phyloP scores from a whole-genome alignment of 495 filamentous ascomycete genomes.

The Chaetomidium leptoderma region DNA sequence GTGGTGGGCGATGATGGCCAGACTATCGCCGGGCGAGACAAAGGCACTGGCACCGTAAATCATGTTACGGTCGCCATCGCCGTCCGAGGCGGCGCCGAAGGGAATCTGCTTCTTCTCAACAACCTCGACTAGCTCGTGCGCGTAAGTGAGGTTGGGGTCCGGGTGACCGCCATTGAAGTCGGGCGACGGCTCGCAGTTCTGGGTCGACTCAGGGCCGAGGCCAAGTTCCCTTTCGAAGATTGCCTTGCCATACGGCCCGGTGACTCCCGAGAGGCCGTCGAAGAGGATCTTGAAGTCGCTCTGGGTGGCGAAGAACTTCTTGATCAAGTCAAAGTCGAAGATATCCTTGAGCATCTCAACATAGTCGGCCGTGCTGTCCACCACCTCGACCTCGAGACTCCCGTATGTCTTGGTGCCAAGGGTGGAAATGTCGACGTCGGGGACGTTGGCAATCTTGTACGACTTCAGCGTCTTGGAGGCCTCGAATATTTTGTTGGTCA shows the following conservation, averaged over 20 bases:
- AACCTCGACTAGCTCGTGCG: slow-evolving; percentile 86
- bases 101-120: slow-evolving; percentile 89
- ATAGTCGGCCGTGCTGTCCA: slow-evolving; percentile 89
- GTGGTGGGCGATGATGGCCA: slow-evolving; percentile 97
- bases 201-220: slow-evolving; percentile 66
- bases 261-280: slow-evolving; percentile 90
- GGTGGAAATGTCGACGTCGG: slow-evolving; percentile 75
- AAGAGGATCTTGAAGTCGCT: slow-evolving; percentile 95
- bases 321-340: slow-evolving; percentile 95
- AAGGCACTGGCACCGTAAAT: slow-evolving; percentile 96
- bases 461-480: slow-evolving; percentile 79
- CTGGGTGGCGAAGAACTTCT: slow-evolving; percentile 78
- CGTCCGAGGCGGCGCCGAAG: slow-evolving; percentile 93
- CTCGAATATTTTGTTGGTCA: slow-evolving; percentile 97
- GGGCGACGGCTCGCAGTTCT: slow-evolving; percentile 87
- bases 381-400: slow-evolving; percentile 83
- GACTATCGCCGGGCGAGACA: slow-evolving; percentile 91
- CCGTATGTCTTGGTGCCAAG: slow-evolving; percentile 84
- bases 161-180: slow-evolving; percentile 97
- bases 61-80: slow-evolving; percentile 99
- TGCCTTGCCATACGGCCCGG: slow-evolving; percentile 87
- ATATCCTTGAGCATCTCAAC: slow-evolving; percentile 94
- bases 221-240: slow-evolving; percentile 95
- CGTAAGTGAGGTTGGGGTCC: slow-evolving; percentile 97
- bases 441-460: slow-evolving; percentile 87